These are phyloP conservation scores for Coemansia sp. DNA, from an alignment of 192 early-diverging fungal genomes.

Conservation along the genomic window DNA sequence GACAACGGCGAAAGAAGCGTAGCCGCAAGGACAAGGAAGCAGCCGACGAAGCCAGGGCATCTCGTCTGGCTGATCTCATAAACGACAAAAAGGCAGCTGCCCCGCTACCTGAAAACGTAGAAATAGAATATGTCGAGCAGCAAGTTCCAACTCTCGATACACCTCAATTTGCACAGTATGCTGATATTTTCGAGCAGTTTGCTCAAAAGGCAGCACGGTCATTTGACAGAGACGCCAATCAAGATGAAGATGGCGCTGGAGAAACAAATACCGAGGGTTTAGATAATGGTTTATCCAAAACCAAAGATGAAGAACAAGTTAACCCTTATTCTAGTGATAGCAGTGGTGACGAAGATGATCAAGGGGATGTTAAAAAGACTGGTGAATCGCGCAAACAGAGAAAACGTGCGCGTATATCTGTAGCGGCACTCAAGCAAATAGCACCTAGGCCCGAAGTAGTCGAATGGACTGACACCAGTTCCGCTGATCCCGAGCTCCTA, in stretches of 20 bases:
- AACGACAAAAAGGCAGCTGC: not conserved
- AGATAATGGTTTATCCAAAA: not conserved
- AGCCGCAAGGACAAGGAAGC: constrained; percentile 40
- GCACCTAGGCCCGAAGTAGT: constrained; percentile 93
- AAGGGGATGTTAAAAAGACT: constrained; percentile 4
- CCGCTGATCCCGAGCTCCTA: constrained; percentile 83
- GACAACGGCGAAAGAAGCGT: constrained; percentile 44
- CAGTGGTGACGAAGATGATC: constrained; percentile 22
- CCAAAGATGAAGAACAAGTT: not conserved
- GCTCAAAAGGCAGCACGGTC: constrained; percentile 30
- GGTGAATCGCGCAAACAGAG: constrained; percentile 55
- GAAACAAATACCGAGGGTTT: not conserved
- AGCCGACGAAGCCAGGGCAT: constrained; percentile 20
- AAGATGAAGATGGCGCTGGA: not conserved
- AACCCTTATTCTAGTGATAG: constrained; percentile 11
- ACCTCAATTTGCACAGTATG: constrained; percentile 25
- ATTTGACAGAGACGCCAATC: constrained; percentile 16
- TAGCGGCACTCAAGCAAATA: constrained; percentile 90
- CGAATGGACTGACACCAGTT: constrained; percentile 94
- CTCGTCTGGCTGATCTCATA: constrained; percentile 21
- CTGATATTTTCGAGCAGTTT: constrained; percentile 35
- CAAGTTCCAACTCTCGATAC: constrained; percentile 7
- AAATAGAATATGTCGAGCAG: constrained; percentile 38
- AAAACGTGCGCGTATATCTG: constrained; percentile 57
- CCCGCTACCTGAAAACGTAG: constrained; percentile 20